Conservation (phyloP, 495 filamentous ascomycete species). For the Neurospora sp. region DNA sequence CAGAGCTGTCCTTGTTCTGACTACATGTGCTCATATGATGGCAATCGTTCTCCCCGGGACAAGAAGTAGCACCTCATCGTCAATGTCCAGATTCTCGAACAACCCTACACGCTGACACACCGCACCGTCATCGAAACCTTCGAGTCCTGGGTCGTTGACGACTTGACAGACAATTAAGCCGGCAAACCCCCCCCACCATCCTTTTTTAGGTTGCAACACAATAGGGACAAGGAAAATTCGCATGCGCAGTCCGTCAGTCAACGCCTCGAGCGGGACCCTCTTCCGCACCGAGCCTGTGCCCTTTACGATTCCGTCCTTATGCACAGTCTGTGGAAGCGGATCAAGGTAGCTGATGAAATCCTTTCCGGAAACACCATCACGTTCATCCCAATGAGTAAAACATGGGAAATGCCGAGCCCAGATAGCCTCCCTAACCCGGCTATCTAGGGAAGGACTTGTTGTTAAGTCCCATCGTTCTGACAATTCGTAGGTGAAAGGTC, state of each 20-base stretch:
- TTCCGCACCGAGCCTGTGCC: background rate
- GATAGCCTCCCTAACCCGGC: background rate
- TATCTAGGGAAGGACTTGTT: background rate
- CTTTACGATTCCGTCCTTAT: background rate
- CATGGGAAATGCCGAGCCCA: fast-evolving
- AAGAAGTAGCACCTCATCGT: background rate
- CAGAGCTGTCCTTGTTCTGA: background rate
- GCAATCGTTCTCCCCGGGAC: background rate
- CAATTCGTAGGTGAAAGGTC: background rate
- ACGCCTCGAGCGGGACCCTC: no score
- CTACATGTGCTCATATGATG: background rate
- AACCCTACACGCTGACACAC: background rate
- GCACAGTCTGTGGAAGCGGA: background rate
- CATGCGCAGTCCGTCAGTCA: background rate
- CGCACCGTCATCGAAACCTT: background rate
- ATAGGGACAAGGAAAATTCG: background rate
- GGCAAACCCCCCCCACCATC: background rate
- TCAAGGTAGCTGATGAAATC: background rate
- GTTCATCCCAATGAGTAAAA: background rate
- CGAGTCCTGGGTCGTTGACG: background rate
- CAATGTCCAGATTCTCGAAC: fast-evolving
- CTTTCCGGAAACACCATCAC: background rate
- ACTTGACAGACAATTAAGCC: background rate
- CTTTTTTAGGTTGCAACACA: background rate
- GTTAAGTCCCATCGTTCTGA: fast-evolving